These are phyloP conservation scores for Aquanectria penicillioides DNA, from an alignment of 2,329 filamentous ascomycete genomes.

Conservation along the genomic window DNA sequence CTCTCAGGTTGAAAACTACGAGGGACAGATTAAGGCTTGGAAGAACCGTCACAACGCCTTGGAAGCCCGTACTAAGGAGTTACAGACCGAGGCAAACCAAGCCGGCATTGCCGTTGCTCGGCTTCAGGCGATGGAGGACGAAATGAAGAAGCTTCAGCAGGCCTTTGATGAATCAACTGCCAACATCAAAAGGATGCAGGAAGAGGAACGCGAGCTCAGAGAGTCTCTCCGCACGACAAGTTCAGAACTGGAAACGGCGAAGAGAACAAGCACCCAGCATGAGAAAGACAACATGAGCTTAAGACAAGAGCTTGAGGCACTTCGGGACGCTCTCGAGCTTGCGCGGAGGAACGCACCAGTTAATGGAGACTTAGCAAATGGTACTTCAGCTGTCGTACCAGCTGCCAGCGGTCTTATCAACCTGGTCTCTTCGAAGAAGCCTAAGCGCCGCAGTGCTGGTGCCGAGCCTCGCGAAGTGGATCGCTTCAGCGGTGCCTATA, in stretches of 20 bases:
- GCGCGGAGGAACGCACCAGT: conserved; percentile 81
- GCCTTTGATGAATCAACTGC: conserved; percentile 90
- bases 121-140: conserved; percentile 90
- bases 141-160: conserved; percentile 90
- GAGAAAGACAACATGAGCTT: conserved; percentile 88
- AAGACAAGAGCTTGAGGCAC: conserved; percentile 86
- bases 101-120: conserved; percentile 94
- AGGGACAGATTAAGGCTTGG: conserved; percentile 95
- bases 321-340: conserved; percentile 91
- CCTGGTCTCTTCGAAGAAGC: conserved; percentile 95
- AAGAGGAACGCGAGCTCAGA: conserved; percentile 87
- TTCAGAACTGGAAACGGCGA: conserved; percentile 82
- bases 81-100: conserved; percentile 97
- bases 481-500: conserved; percentile 91
- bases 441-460: conserved; percentile 91
- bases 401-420: conserved; percentile 87
- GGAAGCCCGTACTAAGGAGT: conserved; percentile 89
- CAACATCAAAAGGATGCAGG: conserved; percentile 93
- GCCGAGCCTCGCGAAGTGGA: conserved; percentile 87
- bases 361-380: conserved; percentile 68
- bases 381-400: conserved; percentile 55
- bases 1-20: conserved; percentile 93
- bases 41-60: conserved; percentile 90
- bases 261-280: conserved; percentile 76
- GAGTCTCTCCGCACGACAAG: conserved; percentile 84